phyloP scores from a whole-genome alignment of 768 basidiomycete genomes.

The Solioccasus polychromus region DNA sequence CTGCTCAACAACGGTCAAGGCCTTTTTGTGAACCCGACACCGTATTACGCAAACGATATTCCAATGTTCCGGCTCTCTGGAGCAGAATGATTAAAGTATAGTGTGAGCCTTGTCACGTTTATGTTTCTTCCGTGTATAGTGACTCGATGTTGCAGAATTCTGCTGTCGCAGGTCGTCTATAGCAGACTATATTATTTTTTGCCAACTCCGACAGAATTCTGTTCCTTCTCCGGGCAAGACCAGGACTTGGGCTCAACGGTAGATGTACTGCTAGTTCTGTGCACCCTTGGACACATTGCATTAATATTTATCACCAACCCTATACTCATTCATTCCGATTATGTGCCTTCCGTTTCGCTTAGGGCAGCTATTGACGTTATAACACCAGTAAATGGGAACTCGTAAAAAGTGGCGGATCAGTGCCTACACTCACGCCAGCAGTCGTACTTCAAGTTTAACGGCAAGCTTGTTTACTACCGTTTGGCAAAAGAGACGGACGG shows the following conservation, averaged over 20 bases:
- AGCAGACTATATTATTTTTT: not conserved
- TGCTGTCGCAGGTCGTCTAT: not conserved
- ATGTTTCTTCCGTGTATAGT: not conserved
- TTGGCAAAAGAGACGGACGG: too few relatives aligned
- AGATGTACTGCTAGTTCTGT: not conserved
- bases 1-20: slow-evolving; percentile 27
- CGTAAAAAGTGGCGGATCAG: too few relatives aligned
- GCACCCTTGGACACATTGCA: not conserved
- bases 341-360: not conserved
- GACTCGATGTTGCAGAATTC: not conserved
- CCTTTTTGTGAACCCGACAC: slow-evolving; percentile 10
- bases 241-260: not conserved
- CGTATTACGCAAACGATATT: not conserved
- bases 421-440: too few relatives aligned
- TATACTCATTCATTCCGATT: not conserved
- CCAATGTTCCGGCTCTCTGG: not conserved
- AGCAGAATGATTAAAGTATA: too few relatives aligned
- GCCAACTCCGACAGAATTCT: not conserved
- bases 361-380: too few relatives aligned
- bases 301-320: not conserved
- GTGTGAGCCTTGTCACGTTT: too few relatives aligned
- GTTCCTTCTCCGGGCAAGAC: too few relatives aligned
- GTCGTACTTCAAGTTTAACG: too few relatives aligned
- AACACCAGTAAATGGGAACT: too few relatives aligned
- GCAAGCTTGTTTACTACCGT: too few relatives aligned